Evolutionary conservation across 75 land plant genomes (phyloP).

Genomic region (Chamaecyparis obtusa): DNA sequence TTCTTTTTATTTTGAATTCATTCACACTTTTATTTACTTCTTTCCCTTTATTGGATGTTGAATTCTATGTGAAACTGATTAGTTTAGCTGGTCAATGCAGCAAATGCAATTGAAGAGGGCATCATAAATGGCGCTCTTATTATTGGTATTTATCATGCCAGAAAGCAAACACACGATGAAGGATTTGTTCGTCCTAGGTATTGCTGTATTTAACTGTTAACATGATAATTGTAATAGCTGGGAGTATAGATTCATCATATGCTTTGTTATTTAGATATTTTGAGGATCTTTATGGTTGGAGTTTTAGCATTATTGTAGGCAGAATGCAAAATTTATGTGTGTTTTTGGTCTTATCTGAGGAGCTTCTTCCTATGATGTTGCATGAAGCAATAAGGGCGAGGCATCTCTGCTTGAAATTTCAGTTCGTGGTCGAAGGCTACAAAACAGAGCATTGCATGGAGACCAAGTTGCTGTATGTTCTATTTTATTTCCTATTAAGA

Average conservation of each 20-base stretch:
- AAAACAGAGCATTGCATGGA: conserved; percentile 28
- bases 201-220: background rate
- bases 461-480: conserved; percentile 22
- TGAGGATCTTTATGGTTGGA: background rate
- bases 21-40: background rate
- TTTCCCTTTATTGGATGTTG: background rate
- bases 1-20: background rate
- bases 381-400: conserved; percentile 24
- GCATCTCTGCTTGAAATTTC: conserved; percentile 22
- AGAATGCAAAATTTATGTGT: background rate
- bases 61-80: background rate
- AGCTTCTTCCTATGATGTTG: background rate
- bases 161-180: conserved; percentile 15
- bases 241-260: background rate
- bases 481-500: background rate
- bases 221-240: background rate
- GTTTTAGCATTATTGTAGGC: background rate
- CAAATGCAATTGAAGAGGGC: conserved; percentile 18
- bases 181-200: conserved; percentile 26
- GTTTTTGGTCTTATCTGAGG: background rate
- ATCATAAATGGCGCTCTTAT: conserved; percentile 11
- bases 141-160: conserved; percentile 20
- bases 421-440: conserved; percentile 25
- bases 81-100: background rate
- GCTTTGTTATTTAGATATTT: background rate